Evolutionary conservation across 1,139 yeast genomes (phyloP), one percentile per base, ranked within the genome.

Genomic region (Pichia kudriavzevii): DNA sequence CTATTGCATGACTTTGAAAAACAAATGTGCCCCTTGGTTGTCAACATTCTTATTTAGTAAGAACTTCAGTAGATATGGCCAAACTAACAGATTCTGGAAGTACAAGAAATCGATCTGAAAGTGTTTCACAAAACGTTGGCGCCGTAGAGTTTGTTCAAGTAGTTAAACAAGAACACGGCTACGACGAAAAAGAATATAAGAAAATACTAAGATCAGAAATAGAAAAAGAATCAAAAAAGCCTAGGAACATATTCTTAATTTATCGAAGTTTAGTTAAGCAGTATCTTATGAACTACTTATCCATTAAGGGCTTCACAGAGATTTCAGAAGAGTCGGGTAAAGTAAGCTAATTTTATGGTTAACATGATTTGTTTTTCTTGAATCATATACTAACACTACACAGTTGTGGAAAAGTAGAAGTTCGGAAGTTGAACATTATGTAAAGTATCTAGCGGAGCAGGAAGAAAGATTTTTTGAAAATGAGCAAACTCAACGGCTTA

Each of bases 161-260:
- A 10, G 24, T 30, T 2, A 32, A 26, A 24, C 30, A 33, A 10
- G 23, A 17, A 12, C 39, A 39, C 9, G 33, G 30, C 3, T 26
- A 17, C 10, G 11, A 26, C 11, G 22, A 20, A 6, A 20, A 29
- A n/a, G 34, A 31, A 10, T 39, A 30, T 14, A 36, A 15, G 15
- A 18, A 19, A 14, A 37, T 39, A 7, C 22, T 26, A 24, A 27
- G 22, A 12, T 26, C 42, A 3, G 28, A 23, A 19, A 7, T 20
- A 13, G 22, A 33, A 19, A 6, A 20, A 5, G 13, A 15, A 7
- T 11, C 13, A 5, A 22, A 32, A 16, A 39, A 37, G 13, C 42
- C 42, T 11, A 26, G 38, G 25, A 39, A 39, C 21, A 28, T 20
- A 11, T 39, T 39, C n/a, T 22, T 39, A 16, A 25, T 39, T 4